phyloP scores from a whole-genome alignment of 192 early-diverging fungal genomes.

The Jimgerdemannia flammicorona region DNA sequence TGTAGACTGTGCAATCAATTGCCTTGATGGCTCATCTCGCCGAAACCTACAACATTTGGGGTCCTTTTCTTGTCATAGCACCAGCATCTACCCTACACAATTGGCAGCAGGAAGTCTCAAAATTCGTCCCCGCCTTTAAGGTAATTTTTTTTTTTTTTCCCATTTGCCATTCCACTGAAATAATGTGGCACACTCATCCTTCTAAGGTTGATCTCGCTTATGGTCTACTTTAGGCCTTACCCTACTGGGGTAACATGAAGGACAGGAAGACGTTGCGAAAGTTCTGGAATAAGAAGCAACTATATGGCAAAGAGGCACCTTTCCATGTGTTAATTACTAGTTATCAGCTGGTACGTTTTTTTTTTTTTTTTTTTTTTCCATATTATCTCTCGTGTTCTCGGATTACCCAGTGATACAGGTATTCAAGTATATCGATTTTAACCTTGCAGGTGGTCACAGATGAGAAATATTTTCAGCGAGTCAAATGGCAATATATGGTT shows the following conservation, averaged over 20 bases:
- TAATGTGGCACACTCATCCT: neutral
- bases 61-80: conserved; percentile 87
- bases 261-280: conserved; percentile 81
- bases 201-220: neutral
- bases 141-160: conserved; percentile 21
- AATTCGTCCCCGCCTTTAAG: conserved; percentile 77
- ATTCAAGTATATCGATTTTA: no score
- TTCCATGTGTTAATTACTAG: conserved; percentile 91
- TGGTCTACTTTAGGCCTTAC: conserved; percentile 61
- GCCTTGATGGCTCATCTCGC: conserved; percentile 85
- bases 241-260: conserved; percentile 84
- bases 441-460: conserved; percentile 60
- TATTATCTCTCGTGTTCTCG: neutral
- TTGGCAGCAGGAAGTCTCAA: conserved; percentile 87
- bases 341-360: conserved; percentile 65
- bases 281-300: conserved; percentile 74
- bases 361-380: neutral
- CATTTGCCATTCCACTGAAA: neutral
- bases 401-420: no score
- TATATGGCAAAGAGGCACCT: conserved; percentile 69
- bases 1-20: conserved; percentile 85
- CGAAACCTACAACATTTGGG: conserved; percentile 84
- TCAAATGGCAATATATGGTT: conserved; percentile 96
- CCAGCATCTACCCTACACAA: conserved; percentile 89
- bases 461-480: conserved; percentile 71